Evolutionary conservation across 129 eudicot genomes (phyloP).

Genomic region (Tagetes erecta): DNA sequence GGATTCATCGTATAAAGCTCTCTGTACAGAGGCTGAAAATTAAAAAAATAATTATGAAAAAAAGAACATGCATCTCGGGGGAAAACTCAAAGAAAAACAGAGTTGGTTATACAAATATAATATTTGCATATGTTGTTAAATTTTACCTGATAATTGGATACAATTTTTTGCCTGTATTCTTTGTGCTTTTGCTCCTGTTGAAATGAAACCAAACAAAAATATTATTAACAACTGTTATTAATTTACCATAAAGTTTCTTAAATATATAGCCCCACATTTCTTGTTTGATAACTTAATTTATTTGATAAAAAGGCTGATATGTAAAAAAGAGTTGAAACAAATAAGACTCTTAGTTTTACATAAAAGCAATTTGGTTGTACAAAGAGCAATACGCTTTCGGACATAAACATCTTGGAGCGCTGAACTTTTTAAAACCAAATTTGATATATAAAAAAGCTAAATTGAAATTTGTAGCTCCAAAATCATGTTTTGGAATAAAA

Average conservation of each 20-base stretch:
- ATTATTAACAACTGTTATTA: not conserved
- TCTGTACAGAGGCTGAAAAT: conserved; percentile 69
- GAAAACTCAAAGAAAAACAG: not conserved
- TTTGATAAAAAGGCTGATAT: too few relatives aligned
- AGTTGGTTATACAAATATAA: not conserved
- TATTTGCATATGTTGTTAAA: not conserved
- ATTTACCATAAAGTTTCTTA: not conserved
- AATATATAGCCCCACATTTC: not conserved
- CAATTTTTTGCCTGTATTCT: conserved; percentile 86
- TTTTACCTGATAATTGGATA: conserved; percentile 84
- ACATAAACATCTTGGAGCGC: too few relatives aligned
- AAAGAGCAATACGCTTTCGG: too few relatives aligned
- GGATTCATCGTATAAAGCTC: conserved; percentile 75
- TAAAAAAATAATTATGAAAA: not conserved
- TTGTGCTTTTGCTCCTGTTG: conserved; percentile 80
- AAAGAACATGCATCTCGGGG: not conserved
- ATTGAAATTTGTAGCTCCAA: not conserved
- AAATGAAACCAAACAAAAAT: conserved; percentile 19
- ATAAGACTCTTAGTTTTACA: too few relatives aligned
- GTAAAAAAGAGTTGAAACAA: too few relatives aligned
- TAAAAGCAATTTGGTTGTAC: too few relatives aligned
- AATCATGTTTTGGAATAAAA: not conserved
- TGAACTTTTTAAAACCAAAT: too few relatives aligned
- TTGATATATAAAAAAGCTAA: not conserved
- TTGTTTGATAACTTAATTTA: not conserved